Conservation (phyloP, 2,329 filamentous ascomycete genomes). For the Colletotrichum eleusines region DNA sequence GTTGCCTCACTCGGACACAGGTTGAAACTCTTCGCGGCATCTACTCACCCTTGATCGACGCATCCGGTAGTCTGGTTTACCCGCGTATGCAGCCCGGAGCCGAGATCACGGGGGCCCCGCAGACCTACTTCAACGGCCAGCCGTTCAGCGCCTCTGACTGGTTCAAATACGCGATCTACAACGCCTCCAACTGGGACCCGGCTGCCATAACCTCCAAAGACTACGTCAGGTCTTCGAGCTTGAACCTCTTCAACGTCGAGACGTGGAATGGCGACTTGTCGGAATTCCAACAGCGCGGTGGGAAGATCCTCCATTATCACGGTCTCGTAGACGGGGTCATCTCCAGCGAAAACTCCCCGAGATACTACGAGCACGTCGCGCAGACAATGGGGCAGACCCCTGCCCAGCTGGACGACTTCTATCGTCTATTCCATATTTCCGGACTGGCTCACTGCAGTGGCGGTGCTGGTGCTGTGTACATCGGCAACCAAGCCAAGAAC, state of each 20-base stretch:
- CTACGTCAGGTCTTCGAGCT: conserved; percentile 48
- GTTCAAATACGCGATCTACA: conserved; percentile 56
- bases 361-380: conserved; percentile 62
- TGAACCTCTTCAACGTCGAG: conserved; percentile 53
- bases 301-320: conserved; percentile 62
- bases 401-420: conserved; percentile 55
- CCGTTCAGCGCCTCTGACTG: conserved; percentile 46
- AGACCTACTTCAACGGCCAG: conserved; percentile 54
- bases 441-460: conserved; percentile 64
- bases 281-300: conserved; percentile 53
- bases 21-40: conserved; percentile 51
- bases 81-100: conserved; percentile 62
- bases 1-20: conserved; percentile 48
- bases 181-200: conserved; percentile 53
- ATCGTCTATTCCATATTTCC: conserved; percentile 64
- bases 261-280: conserved; percentile 56
- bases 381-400: conserved; percentile 54
- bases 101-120: conserved; percentile 58
- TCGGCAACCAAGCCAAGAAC: conserved; percentile 45
- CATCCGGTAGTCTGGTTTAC: conserved; percentile 53
- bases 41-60: conserved; percentile 47
- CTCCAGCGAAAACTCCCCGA: conserved; percentile 57
- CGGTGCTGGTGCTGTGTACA: conserved; percentile 55
- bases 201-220: conserved; percentile 52
- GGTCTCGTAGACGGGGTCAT: conserved; percentile 58